Percentiles rank a stretch among this genome's conserved stretches.
phyloP scores from a whole-genome alignment of 768 basidiomycete species.

The Panus rudis region DNA sequence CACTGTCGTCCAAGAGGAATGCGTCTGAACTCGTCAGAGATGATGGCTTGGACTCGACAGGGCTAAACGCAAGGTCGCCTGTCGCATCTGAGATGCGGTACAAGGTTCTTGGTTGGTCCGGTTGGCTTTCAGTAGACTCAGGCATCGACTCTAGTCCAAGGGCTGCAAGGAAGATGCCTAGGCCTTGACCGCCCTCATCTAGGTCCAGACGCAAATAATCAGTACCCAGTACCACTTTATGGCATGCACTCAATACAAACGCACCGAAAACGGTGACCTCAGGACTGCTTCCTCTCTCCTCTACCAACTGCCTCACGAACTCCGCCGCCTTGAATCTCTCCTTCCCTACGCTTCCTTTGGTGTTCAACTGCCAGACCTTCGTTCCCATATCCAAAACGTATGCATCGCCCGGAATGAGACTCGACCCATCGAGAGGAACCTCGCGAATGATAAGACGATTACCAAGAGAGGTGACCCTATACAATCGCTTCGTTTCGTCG shows the following conservation, averaged over 20 bases:
- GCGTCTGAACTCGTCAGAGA: slow-evolving; percentile 42
- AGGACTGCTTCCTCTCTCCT: slow-evolving; percentile 28
- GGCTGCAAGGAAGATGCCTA: slow-evolving; percentile 40
- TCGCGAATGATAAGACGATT: slow-evolving; percentile 36
- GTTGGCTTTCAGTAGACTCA: not conserved
- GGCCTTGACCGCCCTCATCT: slow-evolving; percentile 49
- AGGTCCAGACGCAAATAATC: too few species aligned
- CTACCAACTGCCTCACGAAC: slow-evolving; percentile 42
- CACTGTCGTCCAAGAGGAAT: slow-evolving; percentile 44
- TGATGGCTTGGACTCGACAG: slow-evolving; percentile 23
- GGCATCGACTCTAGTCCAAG: slow-evolving; percentile 30
- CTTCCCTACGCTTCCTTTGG: slow-evolving; percentile 44
- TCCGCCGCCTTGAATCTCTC: slow-evolving; percentile 58
- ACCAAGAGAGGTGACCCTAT: slow-evolving; percentile 34
- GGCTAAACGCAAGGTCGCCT: slow-evolving; percentile 32
- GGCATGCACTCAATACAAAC: slow-evolving; percentile 15
- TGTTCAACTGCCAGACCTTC: slow-evolving; percentile 49
- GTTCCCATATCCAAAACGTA: slow-evolving; percentile 55
- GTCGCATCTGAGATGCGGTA: slow-evolving; percentile 42
- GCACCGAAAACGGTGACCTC: slow-evolving; percentile 44
- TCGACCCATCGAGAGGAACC: slow-evolving; percentile 36
- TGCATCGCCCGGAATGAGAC: slow-evolving; percentile 46
- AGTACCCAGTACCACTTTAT: too few species aligned
- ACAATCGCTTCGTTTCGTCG: slow-evolving; percentile 40
- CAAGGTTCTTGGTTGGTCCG: slow-evolving; percentile 8